Percentiles rank a stretch among this genome's conserved stretches.
Conservation (phyloP, 1,139 yeast species). For the Oligophagozyma castellii region DNA sequence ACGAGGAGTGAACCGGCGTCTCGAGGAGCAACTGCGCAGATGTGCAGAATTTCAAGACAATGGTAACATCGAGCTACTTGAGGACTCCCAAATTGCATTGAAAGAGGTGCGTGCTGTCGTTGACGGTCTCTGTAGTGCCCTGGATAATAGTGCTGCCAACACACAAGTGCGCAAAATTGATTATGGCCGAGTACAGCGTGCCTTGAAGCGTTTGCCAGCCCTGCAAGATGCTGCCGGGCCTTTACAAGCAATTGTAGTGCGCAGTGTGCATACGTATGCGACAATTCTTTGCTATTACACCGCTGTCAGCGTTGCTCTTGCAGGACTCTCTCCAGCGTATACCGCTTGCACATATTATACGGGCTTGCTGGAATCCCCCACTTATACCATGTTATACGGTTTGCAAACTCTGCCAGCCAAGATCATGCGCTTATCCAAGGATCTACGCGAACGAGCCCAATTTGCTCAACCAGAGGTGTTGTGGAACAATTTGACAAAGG, state of each 20-base stretch:
- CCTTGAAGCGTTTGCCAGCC: too few species aligned
- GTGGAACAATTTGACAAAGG: neutral
- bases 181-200: too few species aligned
- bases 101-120: too few species aligned
- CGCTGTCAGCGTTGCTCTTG: constrained; percentile 8
- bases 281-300: constrained; percentile 13
- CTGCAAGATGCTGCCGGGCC: neutral
- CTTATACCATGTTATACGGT: constrained; percentile 22
- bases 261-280: constrained; percentile 3
- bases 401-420: constrained; percentile 25
- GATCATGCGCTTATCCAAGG: neutral
- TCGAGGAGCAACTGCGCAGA: too few species aligned
- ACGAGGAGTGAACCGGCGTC: too few species aligned
- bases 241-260: neutral
- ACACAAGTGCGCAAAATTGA: too few species aligned
- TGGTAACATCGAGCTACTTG: too few species aligned
- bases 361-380: constrained; percentile 15
- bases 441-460: neutral
- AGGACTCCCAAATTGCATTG: too few species aligned
- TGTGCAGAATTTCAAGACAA: too few species aligned
- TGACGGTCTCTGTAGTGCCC: too few species aligned
- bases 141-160: too few species aligned
- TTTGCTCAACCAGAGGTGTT: too few species aligned
- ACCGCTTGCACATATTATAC: constrained; percentile 13
- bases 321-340: constrained; percentile 8